phyloP scores from a whole-genome alignment of 108 stramenopile species.

The Poteriospumella lacustris region DNA sequence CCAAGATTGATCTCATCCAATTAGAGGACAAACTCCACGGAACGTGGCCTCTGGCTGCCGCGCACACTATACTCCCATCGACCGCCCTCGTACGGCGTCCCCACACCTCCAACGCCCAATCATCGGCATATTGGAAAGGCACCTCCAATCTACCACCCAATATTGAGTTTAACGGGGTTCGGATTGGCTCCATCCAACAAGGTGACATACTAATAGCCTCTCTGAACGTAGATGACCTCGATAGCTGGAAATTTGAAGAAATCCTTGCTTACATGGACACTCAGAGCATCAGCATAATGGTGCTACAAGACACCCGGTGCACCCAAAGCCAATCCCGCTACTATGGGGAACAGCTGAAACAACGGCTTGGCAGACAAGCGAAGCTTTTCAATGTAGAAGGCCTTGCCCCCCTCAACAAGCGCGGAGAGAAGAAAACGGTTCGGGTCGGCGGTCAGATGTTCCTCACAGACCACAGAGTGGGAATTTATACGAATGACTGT shows the following conservation, averaged over 20 bases:
- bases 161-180: background rate
- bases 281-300: background rate
- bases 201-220: background rate
- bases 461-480: background rate
- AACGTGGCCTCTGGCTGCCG: no score
- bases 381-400: background rate
- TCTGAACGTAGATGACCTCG: background rate
- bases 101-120: background rate
- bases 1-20: background rate
- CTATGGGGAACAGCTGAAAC: background rate
- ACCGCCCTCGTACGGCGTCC: background rate
- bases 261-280: background rate
- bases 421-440: background rate
- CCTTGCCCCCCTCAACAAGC: background rate
- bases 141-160: background rate
- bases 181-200: background rate
- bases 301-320: background rate
- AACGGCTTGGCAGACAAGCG: background rate
- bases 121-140: background rate
- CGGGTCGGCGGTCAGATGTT: background rate
- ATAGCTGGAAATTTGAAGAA: background rate
- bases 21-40: background rate
- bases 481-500: background rate
- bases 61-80: background rate
- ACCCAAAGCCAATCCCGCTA: background rate